Conservation (phyloP, 2,329 filamentous ascomycete genomes). For the Graphilbum fragrans region DNA sequence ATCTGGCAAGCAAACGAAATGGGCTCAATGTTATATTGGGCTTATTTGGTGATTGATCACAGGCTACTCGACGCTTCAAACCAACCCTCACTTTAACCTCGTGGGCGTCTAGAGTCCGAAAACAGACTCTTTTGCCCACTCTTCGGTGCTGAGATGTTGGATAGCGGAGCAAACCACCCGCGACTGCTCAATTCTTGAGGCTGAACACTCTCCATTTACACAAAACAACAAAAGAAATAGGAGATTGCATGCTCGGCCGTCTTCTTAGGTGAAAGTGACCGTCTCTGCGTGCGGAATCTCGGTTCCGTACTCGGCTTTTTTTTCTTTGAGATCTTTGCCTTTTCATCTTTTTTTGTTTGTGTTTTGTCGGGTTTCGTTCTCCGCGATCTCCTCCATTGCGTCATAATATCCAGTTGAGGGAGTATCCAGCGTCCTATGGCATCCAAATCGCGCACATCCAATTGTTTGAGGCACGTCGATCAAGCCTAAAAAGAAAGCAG, state of each 20-base stretch:
- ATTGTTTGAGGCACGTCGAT: background rate
- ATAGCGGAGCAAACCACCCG: conserved; percentile 51
- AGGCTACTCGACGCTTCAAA: conserved; percentile 49
- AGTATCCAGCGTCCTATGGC: background rate
- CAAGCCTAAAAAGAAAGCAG: background rate
- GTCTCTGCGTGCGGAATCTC: background rate
- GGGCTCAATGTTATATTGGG: conserved; percentile 15
- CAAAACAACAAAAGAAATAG: conserved; percentile 11
- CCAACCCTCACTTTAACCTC: conserved; percentile 61
- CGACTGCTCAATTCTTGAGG: conserved; percentile 17
- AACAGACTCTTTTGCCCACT: conserved; percentile 30
- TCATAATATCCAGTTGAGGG: background rate
- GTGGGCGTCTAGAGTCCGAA: conserved; percentile 26
- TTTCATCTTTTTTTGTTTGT: conserved; percentile 2
- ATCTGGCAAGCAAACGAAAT: no score
- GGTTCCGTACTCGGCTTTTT: background rate
- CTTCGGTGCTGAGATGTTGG: conserved; percentile 54
- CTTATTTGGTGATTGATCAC: conserved; percentile 4
- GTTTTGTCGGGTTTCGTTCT: background rate
- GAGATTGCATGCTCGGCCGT: conserved; percentile 27
- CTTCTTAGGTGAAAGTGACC: background rate
- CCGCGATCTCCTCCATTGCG: background rate
- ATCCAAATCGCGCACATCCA: background rate
- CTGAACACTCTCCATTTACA: background rate
- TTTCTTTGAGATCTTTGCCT: conserved; percentile 3